Conservation (phyloP, 441 rosid species). For the Geranium incanum region DNA sequence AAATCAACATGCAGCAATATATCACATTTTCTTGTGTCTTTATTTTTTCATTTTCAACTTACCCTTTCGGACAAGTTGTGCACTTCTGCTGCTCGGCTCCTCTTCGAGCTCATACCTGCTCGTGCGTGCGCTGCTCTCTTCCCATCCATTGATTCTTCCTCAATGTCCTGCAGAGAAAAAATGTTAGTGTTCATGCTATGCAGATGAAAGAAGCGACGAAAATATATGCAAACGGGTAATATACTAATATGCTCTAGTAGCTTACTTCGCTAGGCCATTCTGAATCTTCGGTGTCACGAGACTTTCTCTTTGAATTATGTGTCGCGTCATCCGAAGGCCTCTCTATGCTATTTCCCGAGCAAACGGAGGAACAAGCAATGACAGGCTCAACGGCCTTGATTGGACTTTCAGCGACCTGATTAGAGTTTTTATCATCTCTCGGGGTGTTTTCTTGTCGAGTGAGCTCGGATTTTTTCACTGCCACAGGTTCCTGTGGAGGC, state of each 20-base stretch:
- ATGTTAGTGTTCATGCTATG: neutral
- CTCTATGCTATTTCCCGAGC: conserved; percentile 59
- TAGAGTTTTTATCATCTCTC: conserved; percentile 27
- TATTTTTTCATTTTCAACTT: conserved; percentile 7
- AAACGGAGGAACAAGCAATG: conserved; percentile 59
- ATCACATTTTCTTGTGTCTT: conserved; percentile 3
- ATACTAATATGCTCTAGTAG: neutral
- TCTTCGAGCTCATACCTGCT: conserved; percentile 48
- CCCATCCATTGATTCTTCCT: conserved; percentile 54
- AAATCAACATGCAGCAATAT: conserved; percentile 3
- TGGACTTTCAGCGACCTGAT: conserved; percentile 28
- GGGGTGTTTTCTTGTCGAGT: conserved; percentile 25
- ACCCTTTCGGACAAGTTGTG: conserved; percentile 97
- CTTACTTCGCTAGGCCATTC: conserved; percentile 71
- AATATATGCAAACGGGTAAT: neutral
- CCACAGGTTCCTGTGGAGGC: conserved; percentile 29
- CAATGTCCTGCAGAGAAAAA: conserved; percentile 45
- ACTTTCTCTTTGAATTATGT: conserved; percentile 53
- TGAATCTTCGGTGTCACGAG: conserved; percentile 39
- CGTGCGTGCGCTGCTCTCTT: conserved; percentile 39
- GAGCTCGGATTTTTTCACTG: conserved; percentile 31
- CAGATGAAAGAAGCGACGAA: conserved; percentile 15
- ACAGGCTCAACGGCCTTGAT: conserved; percentile 36
- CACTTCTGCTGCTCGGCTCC: conserved; percentile 89
- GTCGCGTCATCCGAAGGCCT: conserved; percentile 48